Evolutionary conservation across 495 filamentous ascomycete species (phyloP).

Genomic region (Daldinia decipiens): DNA sequence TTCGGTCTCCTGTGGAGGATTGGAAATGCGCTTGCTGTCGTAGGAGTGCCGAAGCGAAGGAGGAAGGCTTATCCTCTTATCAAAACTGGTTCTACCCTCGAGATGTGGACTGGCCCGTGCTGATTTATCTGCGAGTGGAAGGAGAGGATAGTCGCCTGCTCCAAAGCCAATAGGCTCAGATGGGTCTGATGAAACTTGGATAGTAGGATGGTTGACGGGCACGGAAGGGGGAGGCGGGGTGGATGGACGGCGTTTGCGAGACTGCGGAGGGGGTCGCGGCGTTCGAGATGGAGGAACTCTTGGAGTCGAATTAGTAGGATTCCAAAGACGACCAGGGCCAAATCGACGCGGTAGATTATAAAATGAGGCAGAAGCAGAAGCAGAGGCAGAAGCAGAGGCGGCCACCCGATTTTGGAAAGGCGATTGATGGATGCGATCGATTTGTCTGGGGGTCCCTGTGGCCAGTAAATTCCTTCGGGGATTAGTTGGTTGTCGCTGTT

Average conservation of each 20-base stretch:
- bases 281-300: conserved; percentile 49
- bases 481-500: conserved; percentile 50
- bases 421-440: conserved; percentile 51
- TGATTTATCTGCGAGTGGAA: conserved; percentile 74
- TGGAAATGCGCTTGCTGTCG: conserved; percentile 59
- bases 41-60: conserved; percentile 60
- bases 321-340: conserved; percentile 66
- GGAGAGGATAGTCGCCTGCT: conserved; percentile 73
- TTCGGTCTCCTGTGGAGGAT: conserved; percentile 48
- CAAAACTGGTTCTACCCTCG: conserved; percentile 71
- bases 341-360: conserved; percentile 51
- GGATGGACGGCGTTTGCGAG: conserved; percentile 53
- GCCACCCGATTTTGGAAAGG: conserved; percentile 59
- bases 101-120: conserved; percentile 70
- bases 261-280: conserved; percentile 25
- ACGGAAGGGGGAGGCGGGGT: conserved; percentile 59
- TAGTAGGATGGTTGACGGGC: conserved; percentile 57
- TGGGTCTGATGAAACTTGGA: conserved; percentile 48
- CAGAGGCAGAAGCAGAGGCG: conserved; percentile 22
- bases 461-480: conserved; percentile 51
- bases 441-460: conserved; percentile 42
- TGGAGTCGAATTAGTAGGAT: conserved; percentile 72
- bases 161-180: conserved; percentile 49
- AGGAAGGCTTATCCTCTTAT: conserved; percentile 75
- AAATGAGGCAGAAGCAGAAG: conserved; percentile 26